Conservation (phyloP, 371 early-diverging fungal species). For the Rhizopus sp. region DNA sequence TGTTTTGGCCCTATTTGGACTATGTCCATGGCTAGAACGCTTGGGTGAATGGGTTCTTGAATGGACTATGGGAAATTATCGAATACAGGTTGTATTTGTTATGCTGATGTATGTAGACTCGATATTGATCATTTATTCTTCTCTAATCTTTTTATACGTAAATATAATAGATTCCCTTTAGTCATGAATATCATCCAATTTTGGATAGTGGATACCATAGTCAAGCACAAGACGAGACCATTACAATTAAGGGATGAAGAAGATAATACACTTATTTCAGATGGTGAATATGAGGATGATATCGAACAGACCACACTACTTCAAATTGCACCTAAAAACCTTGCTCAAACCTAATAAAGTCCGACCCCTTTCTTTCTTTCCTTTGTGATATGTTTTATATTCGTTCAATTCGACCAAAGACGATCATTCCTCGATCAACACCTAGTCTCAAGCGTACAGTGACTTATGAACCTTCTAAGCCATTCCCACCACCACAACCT, state of each 20-base stretch:
- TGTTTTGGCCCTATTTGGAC: constrained; percentile 41
- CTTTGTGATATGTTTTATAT: constrained; percentile 1
- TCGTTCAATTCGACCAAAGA: constrained; percentile 3
- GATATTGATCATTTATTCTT: not conserved
- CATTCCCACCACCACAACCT: constrained; percentile 45
- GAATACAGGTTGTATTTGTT: constrained; percentile 63
- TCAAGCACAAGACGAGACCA: constrained; percentile 46
- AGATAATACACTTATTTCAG: constrained; percentile 21
- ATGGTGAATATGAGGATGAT: constrained; percentile 22
- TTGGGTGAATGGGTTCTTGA: constrained; percentile 59
- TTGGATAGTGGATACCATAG: constrained; percentile 66
- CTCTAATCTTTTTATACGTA: not conserved
- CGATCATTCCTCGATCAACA: not conserved
- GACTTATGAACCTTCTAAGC: constrained; percentile 30
- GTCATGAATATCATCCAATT: constrained; percentile 68
- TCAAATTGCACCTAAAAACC: too few species aligned
- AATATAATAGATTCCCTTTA: constrained; percentile 44
- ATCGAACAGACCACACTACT: not conserved
- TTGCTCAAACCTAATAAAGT: not conserved
- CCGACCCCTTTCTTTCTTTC: not conserved
- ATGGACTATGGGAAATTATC: constrained; percentile 54
- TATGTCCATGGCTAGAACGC: constrained; percentile 54
- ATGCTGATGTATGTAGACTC: constrained; percentile 53
- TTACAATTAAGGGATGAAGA: constrained; percentile 22
- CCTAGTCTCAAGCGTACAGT: not conserved